Conservation (phyloP, 345 rosid genomes). For the Xanthoceras sorbifolium region DNA sequence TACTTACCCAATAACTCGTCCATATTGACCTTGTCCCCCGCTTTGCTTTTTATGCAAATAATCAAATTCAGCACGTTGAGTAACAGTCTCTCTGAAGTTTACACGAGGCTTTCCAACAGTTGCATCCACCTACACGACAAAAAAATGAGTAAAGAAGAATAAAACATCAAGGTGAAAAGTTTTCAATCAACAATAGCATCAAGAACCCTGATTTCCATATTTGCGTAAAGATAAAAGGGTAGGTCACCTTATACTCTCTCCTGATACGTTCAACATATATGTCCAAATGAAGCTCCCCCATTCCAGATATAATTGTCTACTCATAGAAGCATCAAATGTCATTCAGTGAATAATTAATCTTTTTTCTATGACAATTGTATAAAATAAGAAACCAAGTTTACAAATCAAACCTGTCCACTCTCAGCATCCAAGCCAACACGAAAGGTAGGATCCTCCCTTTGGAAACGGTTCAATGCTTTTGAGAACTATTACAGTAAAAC, state of each 20-base stretch:
- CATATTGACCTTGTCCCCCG: constrained; percentile 99
- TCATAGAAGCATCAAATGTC: constrained; percentile 17
- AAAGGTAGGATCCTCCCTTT: constrained; percentile 97
- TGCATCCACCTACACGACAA: constrained; percentile 76
- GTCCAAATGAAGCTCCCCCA: constrained; percentile 99
- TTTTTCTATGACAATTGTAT: background rate
- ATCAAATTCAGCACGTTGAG: constrained; percentile 88
- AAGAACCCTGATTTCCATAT: background rate
- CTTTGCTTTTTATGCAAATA: constrained; percentile 96
- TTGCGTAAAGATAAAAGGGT: constrained; percentile 16
- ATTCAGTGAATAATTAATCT: background rate
- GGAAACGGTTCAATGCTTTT: constrained; percentile 95
- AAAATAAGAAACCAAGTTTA: constrained; percentile 8
- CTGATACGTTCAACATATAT: constrained; percentile 93
- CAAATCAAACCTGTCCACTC: constrained; percentile 77
- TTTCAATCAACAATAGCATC: background rate
- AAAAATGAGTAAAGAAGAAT: background rate
- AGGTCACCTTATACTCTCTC: constrained; percentile 84
- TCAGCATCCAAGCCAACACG: constrained; percentile 98
- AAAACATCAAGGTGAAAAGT: background rate
- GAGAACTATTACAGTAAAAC: constrained; percentile 61
- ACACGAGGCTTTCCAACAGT: constrained; percentile 98
- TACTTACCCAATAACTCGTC: constrained; percentile 85
- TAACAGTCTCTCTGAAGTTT: constrained; percentile 92
- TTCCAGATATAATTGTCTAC: constrained; percentile 98